Base-by-base conservation (phyloP, 1,284 basidiomycete genomes). In the Rhodotorula sp. region DNA sequence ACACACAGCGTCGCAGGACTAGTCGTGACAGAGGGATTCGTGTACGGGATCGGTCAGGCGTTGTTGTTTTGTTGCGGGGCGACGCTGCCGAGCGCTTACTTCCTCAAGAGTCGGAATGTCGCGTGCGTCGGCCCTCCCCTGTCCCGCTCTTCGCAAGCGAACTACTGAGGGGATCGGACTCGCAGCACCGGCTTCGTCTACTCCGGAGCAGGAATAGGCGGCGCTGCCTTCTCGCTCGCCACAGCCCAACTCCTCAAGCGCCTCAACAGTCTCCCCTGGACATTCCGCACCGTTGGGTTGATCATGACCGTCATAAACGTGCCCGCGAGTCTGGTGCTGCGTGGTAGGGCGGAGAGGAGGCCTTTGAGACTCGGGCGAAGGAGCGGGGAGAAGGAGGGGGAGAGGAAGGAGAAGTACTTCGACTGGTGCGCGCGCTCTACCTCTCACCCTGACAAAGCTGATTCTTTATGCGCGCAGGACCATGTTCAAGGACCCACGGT, bases 21-120 rank as follows among this genome's bases (percentile, higher is more conserved):
- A 26, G 44, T 71, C 22, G 9, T 73, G 30, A 64, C 62, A 1
- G 59, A 69, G 50, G 71, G 65, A 1, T 37, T 64, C 44, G 6
- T 71, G 4, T 69, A 67, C 30, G 69, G 72, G 15, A 24, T 65
- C 6, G 67, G 69, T 0, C 63, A 69, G 40, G 63, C 60, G 4
- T 37, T 69, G 16, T 54, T 53, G 53, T 72, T 71, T 40, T 68
- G 60, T 51, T 58, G 59, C 24, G 60, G 46, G 0, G 63, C 68
- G 2, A 69, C 68, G 9, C 34, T 70, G 1, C 68, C 72, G 1
- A 51, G 58, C 11, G 51, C 51, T 6, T 74, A 72, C 48, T 74
- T 74, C 52, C 37, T 57, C 7, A 44, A 50, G 15, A 26, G 62
- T 16, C 65, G 72, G 0, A 72, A 74, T 52, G 37, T 72, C 4